Conservation (phyloP, 208 protist species). For the Tritrichomonas musculus region DNA sequence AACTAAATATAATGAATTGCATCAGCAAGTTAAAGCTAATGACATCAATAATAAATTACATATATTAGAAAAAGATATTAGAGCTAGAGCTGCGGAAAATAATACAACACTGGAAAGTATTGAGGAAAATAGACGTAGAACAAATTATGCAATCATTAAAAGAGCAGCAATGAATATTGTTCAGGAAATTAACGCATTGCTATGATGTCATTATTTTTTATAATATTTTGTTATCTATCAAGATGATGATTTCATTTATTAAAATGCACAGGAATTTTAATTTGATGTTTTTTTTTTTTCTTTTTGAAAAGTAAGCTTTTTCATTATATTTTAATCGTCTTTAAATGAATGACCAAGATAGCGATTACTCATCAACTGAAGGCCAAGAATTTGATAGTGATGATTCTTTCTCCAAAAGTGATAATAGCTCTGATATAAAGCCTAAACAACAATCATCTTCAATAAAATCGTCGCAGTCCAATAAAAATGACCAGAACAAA, state of each 20-base stretch:
- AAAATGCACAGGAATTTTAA: too few species aligned
- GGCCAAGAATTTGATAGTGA: too few species aligned
- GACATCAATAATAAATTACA: not conserved
- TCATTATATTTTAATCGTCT: too few species aligned
- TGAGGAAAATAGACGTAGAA: not conserved
- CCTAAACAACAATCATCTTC: too few species aligned
- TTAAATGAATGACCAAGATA: too few species aligned
- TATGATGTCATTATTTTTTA: not conserved
- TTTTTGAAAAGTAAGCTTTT: too few species aligned
- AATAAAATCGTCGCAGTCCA: too few species aligned
- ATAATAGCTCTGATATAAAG: too few species aligned
- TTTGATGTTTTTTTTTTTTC: too few species aligned
- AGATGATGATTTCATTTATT: not conserved
- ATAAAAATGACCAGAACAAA: too few species aligned
- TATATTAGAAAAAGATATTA: not conserved
- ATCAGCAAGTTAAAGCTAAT: not conserved
- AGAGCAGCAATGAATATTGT: not conserved
- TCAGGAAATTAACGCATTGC: conserved; percentile 19
- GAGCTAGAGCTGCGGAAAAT: not conserved
- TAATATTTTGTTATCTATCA: not conserved
- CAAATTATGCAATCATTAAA: not conserved
- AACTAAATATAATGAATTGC: conserved; percentile 8
- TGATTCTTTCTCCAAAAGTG: too few species aligned
- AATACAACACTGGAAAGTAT: not conserved
- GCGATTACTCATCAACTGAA: too few species aligned